Conservation (phyloP, 2,329 filamentous ascomycete species). For the Coniosporium tulheliwenetii region DNA sequence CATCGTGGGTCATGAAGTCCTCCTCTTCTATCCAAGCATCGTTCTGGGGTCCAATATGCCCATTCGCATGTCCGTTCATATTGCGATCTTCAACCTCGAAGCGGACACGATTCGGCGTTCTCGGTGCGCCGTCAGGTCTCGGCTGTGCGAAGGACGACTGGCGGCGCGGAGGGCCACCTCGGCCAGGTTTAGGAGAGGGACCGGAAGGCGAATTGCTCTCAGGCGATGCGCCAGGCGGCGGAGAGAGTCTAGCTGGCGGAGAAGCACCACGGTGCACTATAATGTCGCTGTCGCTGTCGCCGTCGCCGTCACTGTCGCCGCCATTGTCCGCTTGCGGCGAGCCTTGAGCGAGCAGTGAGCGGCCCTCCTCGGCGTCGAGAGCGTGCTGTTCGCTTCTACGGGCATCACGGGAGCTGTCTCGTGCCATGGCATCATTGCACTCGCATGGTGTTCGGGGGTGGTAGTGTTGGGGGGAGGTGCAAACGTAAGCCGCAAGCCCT, state of each 20-base stretch:
- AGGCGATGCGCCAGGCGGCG: too few relatives aligned
- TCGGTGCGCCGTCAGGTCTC: constrained; percentile 34
- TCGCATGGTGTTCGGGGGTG: too few relatives aligned
- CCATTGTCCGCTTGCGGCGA: not conserved
- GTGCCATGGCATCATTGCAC: constrained; percentile 3
- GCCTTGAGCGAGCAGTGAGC: not conserved
- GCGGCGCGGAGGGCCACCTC: constrained; percentile 9
- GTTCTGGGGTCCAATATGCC: not conserved
- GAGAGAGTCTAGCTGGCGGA: too few relatives aligned
- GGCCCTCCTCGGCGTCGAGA: not conserved
- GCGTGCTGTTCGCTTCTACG: not conserved
- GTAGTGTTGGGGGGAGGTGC: too few relatives aligned
- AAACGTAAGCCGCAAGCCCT: too few relatives aligned
- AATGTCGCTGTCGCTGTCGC: not conserved
- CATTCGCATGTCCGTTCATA: constrained; percentile 9
- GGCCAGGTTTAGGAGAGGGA: not conserved
- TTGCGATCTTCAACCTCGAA: constrained; percentile 40
- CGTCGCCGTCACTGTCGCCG: not conserved
- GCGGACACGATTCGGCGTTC: constrained; percentile 58
- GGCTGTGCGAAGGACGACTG: constrained; percentile 31
- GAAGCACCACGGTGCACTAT: too few relatives aligned
- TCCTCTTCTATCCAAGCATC: constrained; percentile 42
- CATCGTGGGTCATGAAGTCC: constrained; percentile 37
- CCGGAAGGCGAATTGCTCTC: too few relatives aligned
- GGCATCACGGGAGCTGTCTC: not conserved